Evolutionary conservation across 192 early-diverging fungal species (phyloP).

Genomic region (Linnemannia schmuckeri): DNA sequence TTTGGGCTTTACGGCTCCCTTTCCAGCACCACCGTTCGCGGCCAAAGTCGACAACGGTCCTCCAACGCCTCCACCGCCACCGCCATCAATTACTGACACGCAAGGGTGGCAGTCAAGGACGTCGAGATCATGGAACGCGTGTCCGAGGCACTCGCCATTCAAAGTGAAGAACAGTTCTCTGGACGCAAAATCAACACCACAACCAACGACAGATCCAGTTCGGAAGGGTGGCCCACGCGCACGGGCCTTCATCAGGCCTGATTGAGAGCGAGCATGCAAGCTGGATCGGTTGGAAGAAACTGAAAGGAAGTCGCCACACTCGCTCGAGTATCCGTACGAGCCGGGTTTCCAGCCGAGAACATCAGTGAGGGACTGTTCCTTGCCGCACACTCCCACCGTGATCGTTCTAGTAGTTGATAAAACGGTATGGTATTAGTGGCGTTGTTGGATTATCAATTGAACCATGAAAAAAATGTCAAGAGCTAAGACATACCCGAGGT

Average conservation of each 20-base stretch:
- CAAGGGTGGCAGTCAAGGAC: constrained; percentile 48
- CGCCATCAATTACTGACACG: constrained; percentile 40
- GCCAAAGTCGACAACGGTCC: constrained; percentile 33
- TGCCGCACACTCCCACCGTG: constrained; percentile 49
- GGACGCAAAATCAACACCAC: constrained; percentile 49
- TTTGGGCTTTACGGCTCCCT: background rate
- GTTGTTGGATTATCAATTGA: background rate
- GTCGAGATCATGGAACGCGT: constrained; percentile 48
- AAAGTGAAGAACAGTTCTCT: constrained; percentile 51
- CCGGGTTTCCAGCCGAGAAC: constrained; percentile 39
- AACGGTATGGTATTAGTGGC: background rate
- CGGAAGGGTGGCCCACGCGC: constrained; percentile 37
- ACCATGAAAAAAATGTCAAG: background rate
- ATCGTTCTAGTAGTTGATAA: constrained; percentile 16
- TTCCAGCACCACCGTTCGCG: background rate
- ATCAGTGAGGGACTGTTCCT: constrained; percentile 33
- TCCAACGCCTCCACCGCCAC: constrained; percentile 28
- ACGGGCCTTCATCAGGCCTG: constrained; percentile 52
- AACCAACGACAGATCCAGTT: constrained; percentile 42
- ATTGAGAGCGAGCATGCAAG: constrained; percentile 41
- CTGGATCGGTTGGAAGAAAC: constrained; percentile 37
- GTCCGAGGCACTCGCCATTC: constrained; percentile 51
- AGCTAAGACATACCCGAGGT: constrained; percentile 23
- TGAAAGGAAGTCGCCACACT: constrained; percentile 47
- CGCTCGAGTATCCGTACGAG: constrained; percentile 44